These are phyloP conservation scores for Aspergillus intermedius DNA, from an alignment of 2,329 filamentous ascomycete species.

Conservation along the genomic window DNA sequence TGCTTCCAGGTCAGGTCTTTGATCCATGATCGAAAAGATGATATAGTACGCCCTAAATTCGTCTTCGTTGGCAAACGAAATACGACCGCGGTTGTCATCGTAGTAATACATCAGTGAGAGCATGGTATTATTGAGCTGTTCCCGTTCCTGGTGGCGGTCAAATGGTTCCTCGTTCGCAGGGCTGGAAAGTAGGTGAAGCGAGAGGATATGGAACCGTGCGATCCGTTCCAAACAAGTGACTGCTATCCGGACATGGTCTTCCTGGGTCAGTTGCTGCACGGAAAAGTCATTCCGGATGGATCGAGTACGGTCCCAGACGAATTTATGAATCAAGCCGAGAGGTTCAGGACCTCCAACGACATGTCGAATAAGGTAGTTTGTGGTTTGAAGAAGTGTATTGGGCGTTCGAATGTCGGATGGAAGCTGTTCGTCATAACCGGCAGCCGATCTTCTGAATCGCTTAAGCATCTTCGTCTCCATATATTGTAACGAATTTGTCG, in stretches of 20 bases:
- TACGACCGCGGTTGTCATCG: slow-evolving; percentile 47
- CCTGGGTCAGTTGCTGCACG: slow-evolving; percentile 53
- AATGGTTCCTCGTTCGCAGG: slow-evolving; percentile 48
- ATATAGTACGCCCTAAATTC: slow-evolving; percentile 60
- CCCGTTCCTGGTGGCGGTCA: slow-evolving; percentile 54
- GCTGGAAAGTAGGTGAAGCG: slow-evolving; percentile 53
- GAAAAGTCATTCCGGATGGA: slow-evolving; percentile 61
- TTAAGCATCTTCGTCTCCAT: slow-evolving; percentile 53
- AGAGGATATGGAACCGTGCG: slow-evolving; percentile 57
- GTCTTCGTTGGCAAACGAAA: slow-evolving; percentile 52
- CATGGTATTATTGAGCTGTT: slow-evolving; percentile 58
- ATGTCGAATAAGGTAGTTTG: slow-evolving; percentile 44
- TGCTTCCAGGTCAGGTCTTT: slow-evolving; percentile 51
- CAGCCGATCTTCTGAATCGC: slow-evolving; percentile 56
- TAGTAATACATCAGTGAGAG: slow-evolving; percentile 57
- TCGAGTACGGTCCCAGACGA: slow-evolving; percentile 60
- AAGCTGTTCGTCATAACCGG: slow-evolving; percentile 57
- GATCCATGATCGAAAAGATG: slow-evolving; percentile 48
- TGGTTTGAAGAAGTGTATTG: slow-evolving; percentile 38
- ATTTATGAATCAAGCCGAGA: slow-evolving; percentile 52
- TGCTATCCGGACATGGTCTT: slow-evolving; percentile 50
- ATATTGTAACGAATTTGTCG: slow-evolving; percentile 26
- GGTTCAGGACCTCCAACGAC: slow-evolving; percentile 46
- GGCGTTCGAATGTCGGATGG: slow-evolving; percentile 59
- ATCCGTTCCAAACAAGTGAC: slow-evolving; percentile 58